Evolutionary conservation across 805 yeast species (phyloP).

Genomic region (Yamadazyma takamatsuzukensis): DNA sequence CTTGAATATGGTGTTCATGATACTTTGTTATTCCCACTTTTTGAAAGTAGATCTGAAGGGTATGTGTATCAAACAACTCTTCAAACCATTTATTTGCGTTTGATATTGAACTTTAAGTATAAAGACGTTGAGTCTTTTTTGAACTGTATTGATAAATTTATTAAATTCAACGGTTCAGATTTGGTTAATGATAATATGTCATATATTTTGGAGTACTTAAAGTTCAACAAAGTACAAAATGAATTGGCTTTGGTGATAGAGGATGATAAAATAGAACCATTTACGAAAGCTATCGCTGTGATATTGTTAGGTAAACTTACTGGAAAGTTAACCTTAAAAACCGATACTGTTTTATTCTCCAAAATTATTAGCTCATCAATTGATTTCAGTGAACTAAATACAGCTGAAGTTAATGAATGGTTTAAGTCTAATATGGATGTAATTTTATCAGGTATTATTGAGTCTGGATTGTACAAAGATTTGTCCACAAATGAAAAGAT

Average conservation of each 20-base stretch:
- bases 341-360: slow-evolving; percentile 5
- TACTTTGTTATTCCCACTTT: slow-evolving; percentile 20
- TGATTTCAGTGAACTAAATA: slow-evolving; percentile 1
- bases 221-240: slow-evolving; percentile 4
- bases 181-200: slow-evolving; percentile 18
- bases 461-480: slow-evolving; percentile 5
- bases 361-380: slow-evolving; percentile 13
- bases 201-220: slow-evolving; percentile 15
- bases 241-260: slow-evolving; percentile 1
- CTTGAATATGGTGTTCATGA: slow-evolving; percentile 24
- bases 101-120: slow-evolving; percentile 38
- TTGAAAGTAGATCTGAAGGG: slow-evolving; percentile 45
- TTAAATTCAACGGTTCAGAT: slow-evolving; percentile 34
- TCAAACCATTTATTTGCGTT: slow-evolving; percentile 50
- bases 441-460: slow-evolving; percentile 2
- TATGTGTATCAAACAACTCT: slow-evolving; percentile 46
- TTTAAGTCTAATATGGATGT: background rate
- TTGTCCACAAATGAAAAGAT: slow-evolving; percentile 3
- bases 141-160: slow-evolving; percentile 31
- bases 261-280: too few species aligned
- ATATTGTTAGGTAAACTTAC: slow-evolving; percentile 4
- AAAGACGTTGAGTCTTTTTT: slow-evolving; percentile 17
- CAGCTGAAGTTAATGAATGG: slow-evolving; percentile 1
- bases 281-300: slow-evolving; percentile 1
- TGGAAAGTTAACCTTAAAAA: background rate